Base-by-base conservation (phyloP, 2,329 filamentous ascomycete species). In the Claviceps humidiphila region DNA sequence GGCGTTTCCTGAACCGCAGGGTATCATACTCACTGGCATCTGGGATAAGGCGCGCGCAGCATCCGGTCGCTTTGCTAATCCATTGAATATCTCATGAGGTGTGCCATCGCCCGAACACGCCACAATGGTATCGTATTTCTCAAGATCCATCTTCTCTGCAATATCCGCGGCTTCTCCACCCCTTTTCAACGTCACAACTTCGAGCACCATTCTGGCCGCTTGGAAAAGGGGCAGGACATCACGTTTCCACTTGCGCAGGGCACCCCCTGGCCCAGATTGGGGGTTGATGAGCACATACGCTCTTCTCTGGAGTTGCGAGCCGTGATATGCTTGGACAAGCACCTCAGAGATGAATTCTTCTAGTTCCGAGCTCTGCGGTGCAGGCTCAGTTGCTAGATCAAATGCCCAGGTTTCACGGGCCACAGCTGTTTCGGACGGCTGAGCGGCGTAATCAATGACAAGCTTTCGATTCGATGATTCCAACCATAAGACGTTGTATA, bases 1-100 rank as follows among this genome's bases (percentile, higher is more conserved):
- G 22, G 88, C 93, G 66, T 98, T 98, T 5, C 93, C 93, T 49
- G 87, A 93, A 14, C 93, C 93, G 63, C 90, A 95, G 1, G 93
- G 93, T 39, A 98, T 76, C 63, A 95, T 88, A 22, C 83, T 84
- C 2, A 98, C 82, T 1, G 93, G 87, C 14, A 97, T 71, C 61
- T 84, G 86, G 22, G 75, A 71, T 55, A 98, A 70, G 0, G 91
- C 93, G 52, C 77, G 77, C 37, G 75, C 73, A 20, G 89, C 89
- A 67, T 96, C 87, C 4, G 76, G 64, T 41, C 89, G 82, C 67
- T 81, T 84, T 14, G 80, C 89, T 37, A 98, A 71, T 0, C 93
- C 93, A 64, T 98, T 97, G 73, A 96, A 95, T 8, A 95, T 85
- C 68, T 98, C 93, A 64, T 95, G 85, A 0, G 89, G 85, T 41